Evolutionary conservation across 2,329 filamentous ascomycete genomes (phyloP), one percentile per base, ranked within the genome.

Genomic region (Microsporum canis): DNA sequence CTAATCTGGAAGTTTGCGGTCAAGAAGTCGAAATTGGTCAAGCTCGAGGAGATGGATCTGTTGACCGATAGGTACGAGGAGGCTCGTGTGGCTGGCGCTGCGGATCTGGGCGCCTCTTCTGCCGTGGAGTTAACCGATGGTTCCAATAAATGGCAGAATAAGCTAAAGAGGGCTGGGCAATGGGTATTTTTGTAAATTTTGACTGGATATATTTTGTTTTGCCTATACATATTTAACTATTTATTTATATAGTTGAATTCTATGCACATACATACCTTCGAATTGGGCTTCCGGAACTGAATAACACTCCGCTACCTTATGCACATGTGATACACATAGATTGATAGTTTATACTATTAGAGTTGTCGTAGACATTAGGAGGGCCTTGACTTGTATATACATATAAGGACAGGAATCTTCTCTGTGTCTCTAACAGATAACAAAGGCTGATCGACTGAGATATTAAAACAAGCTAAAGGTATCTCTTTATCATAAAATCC

Each of bases 1-100:
- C 39, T 83, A 5, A 75, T 68, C 0, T 86, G 83, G 83, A 85
- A 84, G 68, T 4, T 75, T 2, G 33, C 78, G 12, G 71, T 81
- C 65, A 77, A 74, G 66, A 65, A 71, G 43, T 80, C 79, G 6
- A 75, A 69, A 61, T 74, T 79, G 60, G 78, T 80, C 27, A 68
- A 67, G 10, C 66, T 75, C 45, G 70, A 71, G 27, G 75, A 77
- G 58, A 81, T 82, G 78, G 80, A 83, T 70, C 66, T 83, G 8
- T 72, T 75, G 5, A 80, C 77, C 10, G 79, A 80, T 73, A 76
- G 78, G 57, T 71, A 64, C 36, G 65, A 72, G n/a, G 41, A 59
- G 41, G 38, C 57, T 12, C 34, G 57, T 10, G 57, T 39, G 36
- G 49, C 49, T 7, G 49, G 49, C 14, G 49, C 49, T 12, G 49